Evolutionary conservation across 345 rosid genomes (phyloP).

Genomic region (Eucalyptus rudis): DNA sequence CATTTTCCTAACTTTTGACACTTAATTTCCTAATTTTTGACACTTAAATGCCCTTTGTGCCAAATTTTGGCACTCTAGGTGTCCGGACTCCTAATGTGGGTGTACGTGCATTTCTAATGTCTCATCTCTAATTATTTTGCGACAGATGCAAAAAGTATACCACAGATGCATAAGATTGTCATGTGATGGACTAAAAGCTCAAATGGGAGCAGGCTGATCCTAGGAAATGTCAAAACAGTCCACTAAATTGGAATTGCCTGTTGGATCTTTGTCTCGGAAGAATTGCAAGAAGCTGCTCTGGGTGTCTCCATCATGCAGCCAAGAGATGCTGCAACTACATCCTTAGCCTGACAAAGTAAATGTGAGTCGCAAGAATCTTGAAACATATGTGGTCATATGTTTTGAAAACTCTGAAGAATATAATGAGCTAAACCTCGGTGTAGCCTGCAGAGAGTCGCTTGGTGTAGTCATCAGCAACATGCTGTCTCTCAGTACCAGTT

Average conservation of each 20-base stretch:
- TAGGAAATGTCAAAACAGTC: conserved; percentile 5
- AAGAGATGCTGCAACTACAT: conserved; percentile 19
- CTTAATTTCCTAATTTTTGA: no score
- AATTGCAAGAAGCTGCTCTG: conserved; percentile 6
- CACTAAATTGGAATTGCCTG: conserved; percentile 17
- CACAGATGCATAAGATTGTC: neutral
- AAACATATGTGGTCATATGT: neutral
- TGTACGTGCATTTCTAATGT: neutral
- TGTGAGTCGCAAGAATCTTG: conserved; percentile 25
- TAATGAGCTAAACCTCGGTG: conserved; percentile 32
- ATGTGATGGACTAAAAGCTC: neutral
- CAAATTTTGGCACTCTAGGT: no score
- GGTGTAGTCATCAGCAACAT: conserved; percentile 88
- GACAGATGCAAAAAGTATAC: neutral
- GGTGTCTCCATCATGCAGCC: conserved; percentile 14
- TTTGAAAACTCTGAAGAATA: neutral
- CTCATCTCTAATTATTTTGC: neutral
- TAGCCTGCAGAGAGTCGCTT: conserved; percentile 75
- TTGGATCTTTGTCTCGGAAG: neutral
- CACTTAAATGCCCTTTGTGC: no score
- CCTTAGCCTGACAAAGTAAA: neutral
- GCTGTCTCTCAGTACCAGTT: conserved; percentile 83
- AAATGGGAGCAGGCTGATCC: neutral
- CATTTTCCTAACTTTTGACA: no score
- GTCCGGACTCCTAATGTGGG: neutral